These are phyloP conservation scores for Blumeriella jaapii DNA, from an alignment of 2,329 filamentous ascomycete species.

Conservation along the genomic window DNA sequence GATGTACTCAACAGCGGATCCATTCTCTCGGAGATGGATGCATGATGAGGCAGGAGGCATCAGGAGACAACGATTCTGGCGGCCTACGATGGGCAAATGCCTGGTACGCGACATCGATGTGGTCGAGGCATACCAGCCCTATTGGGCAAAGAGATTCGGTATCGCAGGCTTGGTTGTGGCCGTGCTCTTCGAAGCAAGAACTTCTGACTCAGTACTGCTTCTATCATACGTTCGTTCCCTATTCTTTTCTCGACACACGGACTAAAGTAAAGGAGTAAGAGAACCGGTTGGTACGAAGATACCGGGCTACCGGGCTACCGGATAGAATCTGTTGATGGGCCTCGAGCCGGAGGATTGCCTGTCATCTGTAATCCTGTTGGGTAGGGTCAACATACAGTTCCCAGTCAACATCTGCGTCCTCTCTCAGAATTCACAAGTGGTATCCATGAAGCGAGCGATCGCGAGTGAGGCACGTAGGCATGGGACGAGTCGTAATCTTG, in stretches of 20 bases:
- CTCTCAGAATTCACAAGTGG: slow-evolving; percentile 12
- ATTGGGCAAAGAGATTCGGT: no score
- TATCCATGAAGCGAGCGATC: slow-evolving; percentile 9
- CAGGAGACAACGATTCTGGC: no score
- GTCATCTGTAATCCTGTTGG: slow-evolving; percentile 12
- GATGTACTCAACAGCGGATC: slow-evolving; percentile 10
- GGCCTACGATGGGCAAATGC: no score
- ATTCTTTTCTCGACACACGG: neutral
- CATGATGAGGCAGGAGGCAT: no score
- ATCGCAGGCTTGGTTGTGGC: neutral
- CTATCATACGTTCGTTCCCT: neutral
- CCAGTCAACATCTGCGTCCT: slow-evolving; percentile 9
- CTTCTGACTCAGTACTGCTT: neutral
- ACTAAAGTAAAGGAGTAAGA: no score
- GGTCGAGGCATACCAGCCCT: no score
- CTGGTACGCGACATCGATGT: no score
- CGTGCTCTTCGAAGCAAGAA: neutral
- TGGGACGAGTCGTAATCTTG: slow-evolving; percentile 14
- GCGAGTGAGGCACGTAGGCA: slow-evolving; percentile 9
- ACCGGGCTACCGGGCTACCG: no score
- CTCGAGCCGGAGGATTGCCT: neutral
- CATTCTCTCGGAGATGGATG: no score
- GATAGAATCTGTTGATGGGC: neutral
- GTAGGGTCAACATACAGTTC: slow-evolving; percentile 3
- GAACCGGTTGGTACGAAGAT: no score